phyloP scores from a whole-genome alignment of 495 filamentous ascomycete species.

The Penicillium riverlandense region DNA sequence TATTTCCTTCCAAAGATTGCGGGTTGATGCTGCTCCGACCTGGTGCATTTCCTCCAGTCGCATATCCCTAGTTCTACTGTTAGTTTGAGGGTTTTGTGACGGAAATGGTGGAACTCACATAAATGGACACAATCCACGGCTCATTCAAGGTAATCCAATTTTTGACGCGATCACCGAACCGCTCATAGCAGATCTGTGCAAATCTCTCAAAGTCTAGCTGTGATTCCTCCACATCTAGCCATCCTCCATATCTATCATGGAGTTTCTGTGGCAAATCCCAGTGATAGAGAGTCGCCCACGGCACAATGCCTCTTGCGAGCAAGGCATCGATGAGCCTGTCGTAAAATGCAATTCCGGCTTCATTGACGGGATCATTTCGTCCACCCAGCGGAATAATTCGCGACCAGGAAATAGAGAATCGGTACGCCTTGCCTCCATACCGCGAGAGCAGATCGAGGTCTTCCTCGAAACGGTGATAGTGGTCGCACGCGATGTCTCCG shows the following conservation, averaged over 20 bases:
- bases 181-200: constrained; percentile 29
- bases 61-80: constrained; percentile 3
- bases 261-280: constrained; percentile 40
- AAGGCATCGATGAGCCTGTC: constrained; percentile 31
- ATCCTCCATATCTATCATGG: constrained; percentile 34
- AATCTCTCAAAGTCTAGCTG: constrained; percentile 34
- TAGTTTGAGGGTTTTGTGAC: not conserved
- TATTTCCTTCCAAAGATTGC: constrained; percentile 19
- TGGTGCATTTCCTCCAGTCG: constrained; percentile 10
- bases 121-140: constrained; percentile 34
- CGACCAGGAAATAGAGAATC: constrained; percentile 65
- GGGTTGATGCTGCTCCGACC: constrained; percentile 9
- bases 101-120: constrained; percentile 8
- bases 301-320: constrained; percentile 27
- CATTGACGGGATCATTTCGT: constrained; percentile 24
- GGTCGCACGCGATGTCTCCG: constrained; percentile 60
- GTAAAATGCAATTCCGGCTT: constrained; percentile 35
- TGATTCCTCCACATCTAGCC: constrained; percentile 32
- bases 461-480: constrained; percentile 58
- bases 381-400: constrained; percentile 52
- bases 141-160: constrained; percentile 46
- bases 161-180: constrained; percentile 33
- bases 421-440: constrained; percentile 53
- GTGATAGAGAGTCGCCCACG: constrained; percentile 40
- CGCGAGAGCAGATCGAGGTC: constrained; percentile 59